Evolutionary conservation across 306 rosid species (phyloP).

Genomic region (Datisca glomerata): DNA sequence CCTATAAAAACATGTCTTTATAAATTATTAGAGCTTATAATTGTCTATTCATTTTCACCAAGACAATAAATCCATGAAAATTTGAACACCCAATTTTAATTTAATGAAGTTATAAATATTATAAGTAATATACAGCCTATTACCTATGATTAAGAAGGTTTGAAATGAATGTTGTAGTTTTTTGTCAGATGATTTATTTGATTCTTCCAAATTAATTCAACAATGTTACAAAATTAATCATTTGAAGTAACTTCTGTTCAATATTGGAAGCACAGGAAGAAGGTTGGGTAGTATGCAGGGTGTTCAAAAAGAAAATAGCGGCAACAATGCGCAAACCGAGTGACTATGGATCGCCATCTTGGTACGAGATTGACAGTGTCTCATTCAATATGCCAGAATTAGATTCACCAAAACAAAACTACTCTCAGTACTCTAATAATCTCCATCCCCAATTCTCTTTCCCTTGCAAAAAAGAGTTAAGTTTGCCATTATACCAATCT

Average conservation of each 20-base stretch:
- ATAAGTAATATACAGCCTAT: too few species aligned
- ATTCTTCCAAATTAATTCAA: not conserved
- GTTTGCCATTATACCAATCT: conserved; percentile 26
- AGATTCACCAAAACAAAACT: conserved; percentile 58
- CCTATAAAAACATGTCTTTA: too few species aligned
- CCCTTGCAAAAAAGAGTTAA: conserved; percentile 62
- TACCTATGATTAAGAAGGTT: too few species aligned
- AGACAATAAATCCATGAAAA: too few species aligned
- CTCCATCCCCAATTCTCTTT: conserved; percentile 27
- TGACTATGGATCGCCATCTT: conserved; percentile 66
- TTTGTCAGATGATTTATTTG: too few species aligned
- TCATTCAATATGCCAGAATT: conserved; percentile 60
- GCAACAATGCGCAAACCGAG: conserved; percentile 48
- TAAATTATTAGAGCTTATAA: too few species aligned
- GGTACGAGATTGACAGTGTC: conserved; percentile 70
- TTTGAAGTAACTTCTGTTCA: not conserved
- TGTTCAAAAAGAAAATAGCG: conserved; percentile 85
- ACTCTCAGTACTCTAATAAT: conserved; percentile 30
- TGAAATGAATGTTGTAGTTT: too few species aligned
- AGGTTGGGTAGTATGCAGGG: conserved; percentile 96
- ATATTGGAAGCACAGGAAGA: conserved; percentile 60
- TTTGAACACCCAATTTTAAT: too few species aligned
- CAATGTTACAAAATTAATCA: not conserved
- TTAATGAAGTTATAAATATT: too few species aligned
- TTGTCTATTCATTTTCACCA: too few species aligned